Conservation (phyloP, 352 stramenopile genomes). For the Phytophthora multivora region DNA sequence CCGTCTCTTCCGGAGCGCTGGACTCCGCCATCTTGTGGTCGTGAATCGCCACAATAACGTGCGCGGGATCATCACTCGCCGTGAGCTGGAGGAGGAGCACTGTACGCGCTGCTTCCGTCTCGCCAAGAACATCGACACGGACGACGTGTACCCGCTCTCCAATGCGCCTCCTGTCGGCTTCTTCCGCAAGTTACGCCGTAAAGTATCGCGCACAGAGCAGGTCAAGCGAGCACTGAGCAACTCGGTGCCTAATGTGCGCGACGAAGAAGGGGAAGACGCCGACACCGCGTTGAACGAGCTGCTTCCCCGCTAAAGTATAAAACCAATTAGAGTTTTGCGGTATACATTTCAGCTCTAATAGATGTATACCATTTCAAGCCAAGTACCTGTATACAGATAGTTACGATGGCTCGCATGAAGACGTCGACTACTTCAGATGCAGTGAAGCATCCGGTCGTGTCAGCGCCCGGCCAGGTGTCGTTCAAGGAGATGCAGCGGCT, state of each 20-base stretch:
- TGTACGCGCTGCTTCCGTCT: conserved; percentile 79
- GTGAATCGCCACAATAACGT: conserved; percentile 94
- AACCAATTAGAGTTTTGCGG: no score
- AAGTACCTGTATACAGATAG: background rate
- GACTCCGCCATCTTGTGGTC: conserved; percentile 95
- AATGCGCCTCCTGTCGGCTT: conserved; percentile 58
- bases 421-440: conserved; percentile 3
- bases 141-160: conserved; percentile 76
- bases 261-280: conserved; percentile 3
- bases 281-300: conserved; percentile 24
- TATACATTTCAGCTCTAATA: no score
- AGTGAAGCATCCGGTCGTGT: background rate
- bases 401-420: conserved; percentile 22
- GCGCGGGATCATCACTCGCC: conserved; percentile 86
- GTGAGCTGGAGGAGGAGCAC: conserved; percentile 84
- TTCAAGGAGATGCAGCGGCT: conserved; percentile 85
- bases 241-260: conserved; percentile 22
- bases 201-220: conserved; percentile 71
- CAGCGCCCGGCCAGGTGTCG: conserved; percentile 41
- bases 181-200: conserved; percentile 65
- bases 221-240: conserved; percentile 75
- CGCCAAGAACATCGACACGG: conserved; percentile 70
- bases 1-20: conserved; percentile 96
- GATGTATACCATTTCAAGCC: conserved; percentile 8
- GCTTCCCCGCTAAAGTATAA: conserved; percentile 21